Conservation (phyloP, 495 filamentous ascomycete species). For the Tuber calosporum region DNA sequence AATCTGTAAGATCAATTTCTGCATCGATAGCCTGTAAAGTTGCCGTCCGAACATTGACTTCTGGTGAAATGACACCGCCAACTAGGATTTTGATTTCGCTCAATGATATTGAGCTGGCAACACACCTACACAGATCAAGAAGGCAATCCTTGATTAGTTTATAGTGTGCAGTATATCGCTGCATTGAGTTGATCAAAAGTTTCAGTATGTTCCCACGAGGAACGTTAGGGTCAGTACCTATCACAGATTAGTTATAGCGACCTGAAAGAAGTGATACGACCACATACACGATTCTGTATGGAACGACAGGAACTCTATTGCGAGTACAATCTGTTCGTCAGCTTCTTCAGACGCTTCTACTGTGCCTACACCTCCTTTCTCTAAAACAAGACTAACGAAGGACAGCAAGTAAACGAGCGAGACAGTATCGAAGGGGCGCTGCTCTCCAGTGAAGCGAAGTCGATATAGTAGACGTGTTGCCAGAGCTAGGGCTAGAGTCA, state of each 20-base stretch:
- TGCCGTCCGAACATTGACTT: slow-evolving; percentile 72
- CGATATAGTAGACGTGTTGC: slow-evolving; percentile 86
- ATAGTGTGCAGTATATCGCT: slow-evolving; percentile 83
- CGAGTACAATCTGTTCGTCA: slow-evolving; percentile 80
- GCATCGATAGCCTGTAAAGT: slow-evolving; percentile 83
- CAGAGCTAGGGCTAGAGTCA: slow-evolving; percentile 50
- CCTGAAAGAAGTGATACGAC: background rate
- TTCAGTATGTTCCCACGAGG: slow-evolving; percentile 66
- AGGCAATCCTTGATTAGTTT: slow-evolving; percentile 89
- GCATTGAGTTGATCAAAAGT: slow-evolving; percentile 71
- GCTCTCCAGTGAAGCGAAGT: slow-evolving; percentile 80
- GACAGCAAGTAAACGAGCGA: slow-evolving; percentile 83
- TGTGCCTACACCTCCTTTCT: slow-evolving; percentile 67
- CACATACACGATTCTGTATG: slow-evolving; percentile 64
- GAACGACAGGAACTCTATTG: slow-evolving; percentile 82
- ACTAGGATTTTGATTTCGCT: slow-evolving; percentile 65
- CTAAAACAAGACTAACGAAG: slow-evolving; percentile 65
- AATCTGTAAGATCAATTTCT: slow-evolving; percentile 82
- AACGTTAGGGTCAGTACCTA: slow-evolving; percentile 59
- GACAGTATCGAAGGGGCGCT: slow-evolving; percentile 78
- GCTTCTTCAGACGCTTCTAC: slow-evolving; percentile 60
- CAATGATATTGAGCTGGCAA: slow-evolving; percentile 64
- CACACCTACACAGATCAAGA: slow-evolving; percentile 68
- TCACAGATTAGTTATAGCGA: slow-evolving; percentile 24
- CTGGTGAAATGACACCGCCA: slow-evolving; percentile 65